Conservation (phyloP, 176 grass and related monocot genomes). For the Thalia dealbata region DNA sequence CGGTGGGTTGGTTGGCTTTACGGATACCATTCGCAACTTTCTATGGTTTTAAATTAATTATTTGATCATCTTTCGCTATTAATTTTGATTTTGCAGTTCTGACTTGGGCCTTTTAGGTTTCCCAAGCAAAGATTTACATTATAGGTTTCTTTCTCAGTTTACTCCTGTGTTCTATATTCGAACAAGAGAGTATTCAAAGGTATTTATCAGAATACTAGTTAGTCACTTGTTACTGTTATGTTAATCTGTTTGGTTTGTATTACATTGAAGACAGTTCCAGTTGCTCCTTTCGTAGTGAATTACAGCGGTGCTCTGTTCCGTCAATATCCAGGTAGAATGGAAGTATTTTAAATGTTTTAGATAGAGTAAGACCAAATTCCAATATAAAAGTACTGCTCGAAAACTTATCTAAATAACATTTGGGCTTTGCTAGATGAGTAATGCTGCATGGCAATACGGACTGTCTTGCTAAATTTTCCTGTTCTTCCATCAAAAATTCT, state of each 20-base stretch:
- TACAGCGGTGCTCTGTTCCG: conserved; percentile 88
- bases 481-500: too few relatives aligned
- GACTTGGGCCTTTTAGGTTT: conserved; percentile 91
- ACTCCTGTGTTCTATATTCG: conserved; percentile 91
- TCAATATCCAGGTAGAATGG: conserved; percentile 51
- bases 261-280: conserved; percentile 58
- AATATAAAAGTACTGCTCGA: not conserved
- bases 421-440: not conserved
- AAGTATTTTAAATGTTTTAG: not conserved
- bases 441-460: not conserved
- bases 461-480: not conserved
- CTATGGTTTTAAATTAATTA: not conserved
- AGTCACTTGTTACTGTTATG: conserved; percentile 17
- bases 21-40: not conserved
- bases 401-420: too few relatives aligned
- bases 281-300: conserved; percentile 84
- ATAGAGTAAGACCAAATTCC: not conserved
- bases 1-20: conserved; percentile 38
- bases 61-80: not conserved
- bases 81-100: conserved; percentile 41
- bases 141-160: conserved; percentile 91
- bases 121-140: conserved; percentile 85
- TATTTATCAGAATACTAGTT: conserved; percentile 27
- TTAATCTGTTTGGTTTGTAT: conserved; percentile 24
- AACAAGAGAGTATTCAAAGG: conserved; percentile 94